Evolutionary conservation across 2,329 filamentous ascomycete genomes (phyloP), one percentile per base, ranked within the genome.

Genomic region (Colletotrichum acutatum): DNA sequence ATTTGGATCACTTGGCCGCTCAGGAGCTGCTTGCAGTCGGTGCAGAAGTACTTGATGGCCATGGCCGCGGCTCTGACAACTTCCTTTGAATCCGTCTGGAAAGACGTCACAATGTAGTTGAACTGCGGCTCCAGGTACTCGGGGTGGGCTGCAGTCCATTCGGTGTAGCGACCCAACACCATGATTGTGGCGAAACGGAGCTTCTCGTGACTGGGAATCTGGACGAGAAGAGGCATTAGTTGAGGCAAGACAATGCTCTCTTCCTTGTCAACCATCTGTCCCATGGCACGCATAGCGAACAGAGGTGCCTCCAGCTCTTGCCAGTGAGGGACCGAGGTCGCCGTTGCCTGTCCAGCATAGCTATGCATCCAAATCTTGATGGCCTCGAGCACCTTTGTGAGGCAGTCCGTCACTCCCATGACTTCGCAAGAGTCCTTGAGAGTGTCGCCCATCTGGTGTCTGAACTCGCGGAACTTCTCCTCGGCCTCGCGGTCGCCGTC

Each of bases 141-240:
- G 0, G 96, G 94, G 79, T 99, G 97, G 60, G 95, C 92, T 5
- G 97, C 91, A 0, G 97, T 99, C 97, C 97, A 99, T 82, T 98
- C 96, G 0, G 97, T 99, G 80, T 99, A 99, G 74, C 97, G 90
- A 49, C 95, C 97, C 26, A 99, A 89, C 3, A 97, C 95, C 95
- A 99, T 98, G 79, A 98, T 98, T 6, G 96, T 96, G 75, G 97
- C 96, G 83, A 99, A 99, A 8, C 95, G 94, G n/a, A 99, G 90
- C 85, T 98, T 99, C 83, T 98, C 95, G 78, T 99, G 97, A 79
- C 94, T 92, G 0, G 97, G 97, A 74, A 99, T 97, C 80, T 97
- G 94, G 12, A 98, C 95, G 75, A 99, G 91, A 69, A 99, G 87
- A 22, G 95, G 95, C 85, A 99, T 98, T 19, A 99, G 91, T 79